phyloP scores from a whole-genome alignment of 768 basidiomycete genomes.

The Chalciporus pseudorubinellus region DNA sequence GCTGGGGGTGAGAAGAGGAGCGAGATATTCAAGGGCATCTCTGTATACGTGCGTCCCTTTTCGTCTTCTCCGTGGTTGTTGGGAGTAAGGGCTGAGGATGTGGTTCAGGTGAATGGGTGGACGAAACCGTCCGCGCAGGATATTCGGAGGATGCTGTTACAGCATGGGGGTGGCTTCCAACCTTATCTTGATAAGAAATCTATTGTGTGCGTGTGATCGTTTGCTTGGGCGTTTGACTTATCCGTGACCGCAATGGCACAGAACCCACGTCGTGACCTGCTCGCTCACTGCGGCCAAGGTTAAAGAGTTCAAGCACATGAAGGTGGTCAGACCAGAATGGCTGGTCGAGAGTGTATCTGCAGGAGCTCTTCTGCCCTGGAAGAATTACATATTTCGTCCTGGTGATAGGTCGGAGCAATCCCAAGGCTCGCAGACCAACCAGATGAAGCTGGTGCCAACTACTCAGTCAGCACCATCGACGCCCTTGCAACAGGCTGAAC shows the following conservation, averaged over 20 bases:
- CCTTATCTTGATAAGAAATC: conserved; percentile 81
- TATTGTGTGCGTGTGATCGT: conserved; percentile 50
- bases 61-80: not conserved
- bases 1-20: conserved; percentile 29
- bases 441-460: conserved; percentile 15
- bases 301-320: conserved; percentile 85
- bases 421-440: conserved; percentile 41
- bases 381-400: conserved; percentile 59
- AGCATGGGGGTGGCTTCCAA: conserved; percentile 80
- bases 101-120: conserved; percentile 81
- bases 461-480: conserved; percentile 6
- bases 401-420: conserved; percentile 45
- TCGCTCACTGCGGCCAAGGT: conserved; percentile 89
- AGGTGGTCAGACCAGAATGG: conserved; percentile 89
- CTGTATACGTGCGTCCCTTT: conserved; percentile 72
- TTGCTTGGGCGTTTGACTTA: not conserved
- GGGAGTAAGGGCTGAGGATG: not conserved
- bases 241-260: conserved; percentile 26
- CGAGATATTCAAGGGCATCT: conserved; percentile 67
- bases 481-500: not conserved
- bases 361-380: conserved; percentile 76
- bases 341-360: conserved; percentile 73
- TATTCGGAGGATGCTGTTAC: conserved; percentile 72
- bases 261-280: conserved; percentile 90
- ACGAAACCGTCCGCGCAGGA: conserved; percentile 87